Evolutionary conservation across 164 flowering plant genomes (phyloP).

Genomic region (Annona squamosa): DNA sequence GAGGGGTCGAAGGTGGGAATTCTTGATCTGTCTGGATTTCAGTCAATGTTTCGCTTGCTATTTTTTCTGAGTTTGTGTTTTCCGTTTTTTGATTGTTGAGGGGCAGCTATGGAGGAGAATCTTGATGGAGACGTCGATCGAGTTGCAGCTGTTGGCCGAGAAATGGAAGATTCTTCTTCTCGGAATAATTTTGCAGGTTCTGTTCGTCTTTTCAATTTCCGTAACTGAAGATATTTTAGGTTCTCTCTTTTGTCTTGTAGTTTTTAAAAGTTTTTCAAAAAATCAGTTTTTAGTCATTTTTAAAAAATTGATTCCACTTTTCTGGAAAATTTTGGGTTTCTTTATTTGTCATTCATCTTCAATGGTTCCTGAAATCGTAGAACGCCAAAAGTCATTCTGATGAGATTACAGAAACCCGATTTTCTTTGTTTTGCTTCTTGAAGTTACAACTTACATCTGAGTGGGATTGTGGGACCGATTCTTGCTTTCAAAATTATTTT

Average conservation of each 20-base stretch:
- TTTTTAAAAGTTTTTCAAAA: not conserved
- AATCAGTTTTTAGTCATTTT: not conserved
- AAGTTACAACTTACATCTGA: not conserved
- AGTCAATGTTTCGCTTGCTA: not conserved
- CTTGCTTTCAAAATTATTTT: not conserved
- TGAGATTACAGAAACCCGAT: not conserved
- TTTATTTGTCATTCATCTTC: not conserved
- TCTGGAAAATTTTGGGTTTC: too few relatives aligned
- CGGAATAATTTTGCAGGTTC: conserved; percentile 81
- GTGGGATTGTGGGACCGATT: not conserved
- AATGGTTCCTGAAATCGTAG: not conserved
- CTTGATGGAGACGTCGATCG: conserved; percentile 58
- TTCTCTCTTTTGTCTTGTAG: not conserved
- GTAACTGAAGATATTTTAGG: not conserved
- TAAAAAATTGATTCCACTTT: not conserved
- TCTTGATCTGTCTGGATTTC: not conserved
- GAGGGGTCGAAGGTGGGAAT: conserved; percentile 78
- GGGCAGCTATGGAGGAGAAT: conserved; percentile 83
- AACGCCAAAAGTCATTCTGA: not conserved
- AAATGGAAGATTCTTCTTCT: conserved; percentile 84
- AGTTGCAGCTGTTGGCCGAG: conserved; percentile 61
- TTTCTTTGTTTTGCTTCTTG: not conserved
- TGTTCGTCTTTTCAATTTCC: not conserved
- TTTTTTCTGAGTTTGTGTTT: conserved; percentile 5
- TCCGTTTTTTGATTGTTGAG: conserved; percentile 7